phyloP scores from a whole-genome alignment of 257 asterid species.

The Solanum arcanum region DNA sequence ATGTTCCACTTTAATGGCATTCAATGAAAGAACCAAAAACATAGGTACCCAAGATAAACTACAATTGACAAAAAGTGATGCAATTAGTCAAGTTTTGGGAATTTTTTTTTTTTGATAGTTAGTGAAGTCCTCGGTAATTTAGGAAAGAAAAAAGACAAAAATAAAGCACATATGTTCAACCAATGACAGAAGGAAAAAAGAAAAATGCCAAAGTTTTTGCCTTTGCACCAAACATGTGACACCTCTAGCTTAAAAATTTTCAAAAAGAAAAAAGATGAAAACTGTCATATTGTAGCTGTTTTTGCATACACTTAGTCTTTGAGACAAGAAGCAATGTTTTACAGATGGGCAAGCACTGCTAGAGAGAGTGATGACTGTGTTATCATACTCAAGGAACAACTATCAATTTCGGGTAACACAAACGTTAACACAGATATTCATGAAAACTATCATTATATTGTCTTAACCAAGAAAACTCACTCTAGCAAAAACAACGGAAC shows the following conservation, averaged over 20 bases:
- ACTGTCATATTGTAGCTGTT: background rate
- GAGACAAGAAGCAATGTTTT: background rate
- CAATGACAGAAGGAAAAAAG: background rate
- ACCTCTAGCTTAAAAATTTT: background rate
- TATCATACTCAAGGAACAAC: background rate
- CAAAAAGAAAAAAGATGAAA: background rate
- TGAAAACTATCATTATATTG: background rate
- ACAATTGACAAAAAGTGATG: background rate
- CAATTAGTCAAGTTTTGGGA: background rate
- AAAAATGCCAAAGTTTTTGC: background rate
- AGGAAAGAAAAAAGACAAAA: background rate
- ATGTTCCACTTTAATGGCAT: background rate
- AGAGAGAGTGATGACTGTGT: background rate
- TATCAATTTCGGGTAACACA: background rate
- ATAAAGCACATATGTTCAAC: background rate
- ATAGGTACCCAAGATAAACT: background rate
- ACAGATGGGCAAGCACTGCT: background rate
- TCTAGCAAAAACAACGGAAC: slow-evolving; percentile 64
- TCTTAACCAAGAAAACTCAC: slow-evolving; percentile 25
- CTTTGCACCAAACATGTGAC: background rate
- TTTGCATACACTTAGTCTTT: background rate
- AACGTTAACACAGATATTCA: background rate
- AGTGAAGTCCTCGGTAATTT: background rate
- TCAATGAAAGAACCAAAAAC: background rate
- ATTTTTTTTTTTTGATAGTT: background rate